Base-by-base conservation (phyloP, 768 basidiomycete genomes). In the Suillus sp. region DNA sequence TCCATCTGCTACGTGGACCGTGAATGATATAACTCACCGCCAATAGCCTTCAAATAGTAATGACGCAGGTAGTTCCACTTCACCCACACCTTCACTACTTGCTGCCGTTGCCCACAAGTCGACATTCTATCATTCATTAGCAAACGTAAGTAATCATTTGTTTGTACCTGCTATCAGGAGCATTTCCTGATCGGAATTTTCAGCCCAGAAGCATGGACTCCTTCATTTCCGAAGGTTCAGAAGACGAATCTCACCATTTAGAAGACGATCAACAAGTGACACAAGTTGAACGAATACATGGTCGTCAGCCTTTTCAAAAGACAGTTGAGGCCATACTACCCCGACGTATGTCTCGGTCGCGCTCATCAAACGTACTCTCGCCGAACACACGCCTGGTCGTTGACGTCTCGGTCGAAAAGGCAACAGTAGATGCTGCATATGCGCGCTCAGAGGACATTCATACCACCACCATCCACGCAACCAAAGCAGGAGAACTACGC, bases 211-310 rank as follows among this genome's bases (percentile, higher is more conserved):
- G 81, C 62, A 74, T 73, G 42, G 78, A 78, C 32, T 83, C 83
- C 7, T 72, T 85, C 59, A 77, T 77, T 34, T 83, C 81, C 40
- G 78, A 73, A 7, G 57, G 53, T n/a, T 59, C 64, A 10, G 75
- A 73, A 45, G 71, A 78, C 48, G 76, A 77, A 48, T 69, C 74
- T 48, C 74, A 70, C 20, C 77, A 78, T 45, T 65, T 62, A 6
- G 83, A 84, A 63, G 82, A 84, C 60, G 73, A 74, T 58, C 70
- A 75, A 61, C 82, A 81, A 61, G 82, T 84, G 48, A 84, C 81
- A 10, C 80, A 79, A 58, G 76, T 86, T 65, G 78, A 81, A 48
- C 79, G 79, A 58, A 83, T 84, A 66, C 76, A 73, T 8, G 79
- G 79, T 2, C 79, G 78, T 38, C 75, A 75, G 65, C 79, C 74